Base-by-base conservation (phyloP, 352 stramenopile species). In the Plasmopara muralis region DNA sequence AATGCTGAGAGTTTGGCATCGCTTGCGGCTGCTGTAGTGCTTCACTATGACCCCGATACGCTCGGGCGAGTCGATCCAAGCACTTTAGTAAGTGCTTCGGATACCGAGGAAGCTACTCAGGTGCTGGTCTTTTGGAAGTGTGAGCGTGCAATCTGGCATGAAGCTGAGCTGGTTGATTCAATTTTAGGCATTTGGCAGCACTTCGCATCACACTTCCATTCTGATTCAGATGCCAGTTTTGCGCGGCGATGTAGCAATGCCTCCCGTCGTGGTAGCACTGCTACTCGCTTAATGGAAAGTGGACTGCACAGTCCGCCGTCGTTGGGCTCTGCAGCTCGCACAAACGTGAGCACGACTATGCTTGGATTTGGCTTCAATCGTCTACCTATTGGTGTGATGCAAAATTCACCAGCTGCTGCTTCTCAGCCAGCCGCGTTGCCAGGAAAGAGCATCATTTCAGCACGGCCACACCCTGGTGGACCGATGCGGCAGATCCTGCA, bases 401-500 rank as follows among this genome's bases (percentile, higher is more conserved):
- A 59, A 18, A 64, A 16, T 37, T 35, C 38, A 35, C 50, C 58
- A 46, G 50, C 47, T 43, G 30, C 48, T 10, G 52, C 55, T 33
- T 56, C 55, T 8, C 37, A 57, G 30, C 29, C 56, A 46, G 54
- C 51, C 9, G 53, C 40, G n/a, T 45, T 55, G 34, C 48, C 63
- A 20, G 55, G 46, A 55, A 64, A 51, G 16, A 59, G 53, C n/a
- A 73, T 70, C 18, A 75, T 89, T 42, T 67, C 75, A 4, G 77
- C 81, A 41, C 66, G 77, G 14, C 82, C 80, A 8, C 81, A 90
- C 50, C 82, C 82, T 41, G 82, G 82, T 38, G 79, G 82, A 2
- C 75, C 82, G 5, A 93, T 93, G 82, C 79, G 82, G 5, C 82
- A 93, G 57, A 83, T 90, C 37, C 60, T 93, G 13, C 79, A 88